phyloP scores from a whole-genome alignment of 106 monocot species.

The Apostasia ramifera region DNA sequence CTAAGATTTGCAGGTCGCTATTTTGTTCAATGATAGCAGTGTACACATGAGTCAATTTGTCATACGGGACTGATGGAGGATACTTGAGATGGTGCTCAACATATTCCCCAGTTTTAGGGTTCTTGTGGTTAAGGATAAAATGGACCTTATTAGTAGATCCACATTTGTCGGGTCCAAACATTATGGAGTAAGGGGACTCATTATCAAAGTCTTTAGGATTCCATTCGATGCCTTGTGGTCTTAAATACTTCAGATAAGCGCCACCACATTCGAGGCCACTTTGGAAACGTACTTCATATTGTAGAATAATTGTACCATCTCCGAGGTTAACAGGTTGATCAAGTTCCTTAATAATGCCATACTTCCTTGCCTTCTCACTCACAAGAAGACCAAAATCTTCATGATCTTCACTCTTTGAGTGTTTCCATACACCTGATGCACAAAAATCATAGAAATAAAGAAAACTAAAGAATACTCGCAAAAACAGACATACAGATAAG shows the following conservation, averaged over 20 bases:
- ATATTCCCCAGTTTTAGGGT: constrained; percentile 46
- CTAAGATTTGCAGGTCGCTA: constrained; percentile 54
- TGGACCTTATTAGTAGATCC: constrained; percentile 60
- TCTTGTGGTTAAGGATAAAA: constrained; percentile 61
- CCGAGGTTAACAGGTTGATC: constrained; percentile 44
- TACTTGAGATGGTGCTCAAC: constrained; percentile 57
- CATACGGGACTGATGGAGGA: constrained; percentile 53
- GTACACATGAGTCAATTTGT: constrained; percentile 67
- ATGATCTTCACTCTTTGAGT: constrained; percentile 80
- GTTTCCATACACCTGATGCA: constrained; percentile 65
- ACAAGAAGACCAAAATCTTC: constrained; percentile 82
- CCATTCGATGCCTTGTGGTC: constrained; percentile 71
- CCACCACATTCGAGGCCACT: constrained; percentile 91
- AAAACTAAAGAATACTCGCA: too few species aligned
- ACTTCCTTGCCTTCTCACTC: constrained; percentile 70
- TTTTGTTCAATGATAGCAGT: constrained; percentile 69
- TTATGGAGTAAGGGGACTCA: constrained; percentile 77
- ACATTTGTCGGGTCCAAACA: constrained; percentile 86
- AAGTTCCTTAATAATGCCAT: constrained; percentile 71
- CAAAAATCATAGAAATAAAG: neutral
- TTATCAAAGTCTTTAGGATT: constrained; percentile 63
- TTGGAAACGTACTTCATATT: constrained; percentile 68
- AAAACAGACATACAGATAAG: too few species aligned
- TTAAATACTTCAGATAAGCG: constrained; percentile 71
- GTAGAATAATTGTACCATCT: constrained; percentile 52